Evolutionary conservation across 371 early-diverging fungal species (phyloP).

Genomic region (Syncephalastrum racemosum): DNA sequence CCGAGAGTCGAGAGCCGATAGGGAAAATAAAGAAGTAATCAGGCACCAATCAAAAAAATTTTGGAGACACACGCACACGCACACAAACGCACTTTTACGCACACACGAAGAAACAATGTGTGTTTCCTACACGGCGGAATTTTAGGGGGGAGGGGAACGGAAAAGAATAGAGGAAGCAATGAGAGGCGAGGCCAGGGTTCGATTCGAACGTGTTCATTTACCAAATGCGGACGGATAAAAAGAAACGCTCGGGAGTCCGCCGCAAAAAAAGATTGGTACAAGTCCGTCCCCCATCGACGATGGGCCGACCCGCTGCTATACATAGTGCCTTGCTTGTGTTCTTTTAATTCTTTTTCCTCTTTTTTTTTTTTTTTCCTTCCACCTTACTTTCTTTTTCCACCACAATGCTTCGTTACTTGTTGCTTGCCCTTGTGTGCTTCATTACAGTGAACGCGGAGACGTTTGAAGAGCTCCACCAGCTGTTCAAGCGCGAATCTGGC

Average conservation of each 20-base stretch:
- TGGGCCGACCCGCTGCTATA: background rate
- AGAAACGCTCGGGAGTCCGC: background rate
- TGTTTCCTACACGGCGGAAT: constrained; percentile 2
- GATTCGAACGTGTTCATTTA: background rate
- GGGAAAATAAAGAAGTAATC: constrained; percentile 5
- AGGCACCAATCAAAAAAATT: background rate
- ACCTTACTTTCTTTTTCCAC: constrained; percentile 5
- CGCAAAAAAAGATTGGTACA: too few relatives aligned
- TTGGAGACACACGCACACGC: background rate
- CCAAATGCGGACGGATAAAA: background rate
- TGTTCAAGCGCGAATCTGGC: constrained; percentile 31
- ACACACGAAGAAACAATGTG: constrained; percentile 13
- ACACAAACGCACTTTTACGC: too few relatives aligned
- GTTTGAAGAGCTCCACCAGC: constrained; percentile 3
- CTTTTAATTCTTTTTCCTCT: background rate
- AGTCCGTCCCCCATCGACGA: too few relatives aligned
- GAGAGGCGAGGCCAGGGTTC: constrained; percentile 4
- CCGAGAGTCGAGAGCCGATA: background rate
- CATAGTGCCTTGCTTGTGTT: background rate
- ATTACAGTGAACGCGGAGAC: constrained; percentile 10
- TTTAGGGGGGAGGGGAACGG: background rate
- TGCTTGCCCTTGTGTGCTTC: constrained; percentile 5
- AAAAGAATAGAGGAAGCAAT: constrained; percentile 4
- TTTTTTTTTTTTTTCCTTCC: background rate
- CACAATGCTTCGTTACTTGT: background rate